Percentiles rank a stretch among this genome's conserved stretches.
Evolutionary conservation across 108 stramenopile species (phyloP).

Genomic region (Seminavis robusta): DNA sequence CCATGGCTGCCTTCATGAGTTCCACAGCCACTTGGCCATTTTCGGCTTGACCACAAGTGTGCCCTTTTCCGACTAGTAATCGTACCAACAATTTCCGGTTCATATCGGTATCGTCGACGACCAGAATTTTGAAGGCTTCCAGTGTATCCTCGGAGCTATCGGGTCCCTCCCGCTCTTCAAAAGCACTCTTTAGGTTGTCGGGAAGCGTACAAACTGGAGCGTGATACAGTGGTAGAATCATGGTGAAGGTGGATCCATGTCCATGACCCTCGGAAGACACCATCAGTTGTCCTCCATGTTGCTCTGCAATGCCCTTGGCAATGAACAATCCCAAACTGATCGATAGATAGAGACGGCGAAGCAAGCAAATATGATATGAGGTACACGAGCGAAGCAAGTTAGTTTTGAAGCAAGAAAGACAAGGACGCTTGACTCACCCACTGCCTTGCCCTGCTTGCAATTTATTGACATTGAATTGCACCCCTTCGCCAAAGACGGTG

Average conservation of each 20-base stretch:
- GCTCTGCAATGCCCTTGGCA: constrained; percentile 57
- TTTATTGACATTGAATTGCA: constrained; percentile 62
- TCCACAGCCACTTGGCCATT: constrained; percentile 25
- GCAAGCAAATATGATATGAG: no score
- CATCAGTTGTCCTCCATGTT: constrained; percentile 41
- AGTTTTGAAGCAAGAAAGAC: no score
- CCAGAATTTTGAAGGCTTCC: background rate
- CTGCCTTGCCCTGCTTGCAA: constrained; percentile 64
- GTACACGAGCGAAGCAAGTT: no score
- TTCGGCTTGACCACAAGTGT: constrained; percentile 15
- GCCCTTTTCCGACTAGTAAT: constrained; percentile 11
- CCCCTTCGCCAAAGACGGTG: constrained; percentile 48
- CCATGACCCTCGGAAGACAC: constrained; percentile 46
- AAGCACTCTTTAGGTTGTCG: background rate
- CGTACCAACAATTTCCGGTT: constrained; percentile 30
- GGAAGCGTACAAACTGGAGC: background rate
- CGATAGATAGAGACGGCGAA: no score
- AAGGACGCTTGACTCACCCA: no score
- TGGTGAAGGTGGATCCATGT: constrained; percentile 39
- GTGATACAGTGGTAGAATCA: constrained; percentile 43
- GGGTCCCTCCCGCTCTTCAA: background rate
- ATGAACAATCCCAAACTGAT: constrained; percentile 67
- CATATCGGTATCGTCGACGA: constrained; percentile 16
- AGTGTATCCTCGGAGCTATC: background rate
- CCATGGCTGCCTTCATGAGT: constrained; percentile 10